A percentile compares a stretch with the other conserved stretches of the same genome.
Conservation (phyloP, 768 basidiomycete species). For the Polyporus arcularius region DNA sequence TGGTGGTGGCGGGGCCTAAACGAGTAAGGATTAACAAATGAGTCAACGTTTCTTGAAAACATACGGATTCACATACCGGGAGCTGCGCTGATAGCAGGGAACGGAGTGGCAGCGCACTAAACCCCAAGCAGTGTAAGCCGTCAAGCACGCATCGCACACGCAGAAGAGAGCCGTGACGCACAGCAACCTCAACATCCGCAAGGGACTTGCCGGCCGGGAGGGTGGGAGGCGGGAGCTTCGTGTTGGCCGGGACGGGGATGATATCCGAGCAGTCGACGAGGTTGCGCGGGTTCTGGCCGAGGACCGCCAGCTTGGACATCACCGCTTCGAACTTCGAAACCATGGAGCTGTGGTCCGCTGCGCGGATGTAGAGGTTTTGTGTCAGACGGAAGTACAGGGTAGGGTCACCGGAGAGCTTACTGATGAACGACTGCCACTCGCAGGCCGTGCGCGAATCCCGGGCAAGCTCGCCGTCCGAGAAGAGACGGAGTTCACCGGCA, state of each 20-base stretch:
- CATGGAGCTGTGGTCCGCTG: slow-evolving; percentile 16
- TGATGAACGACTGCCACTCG: slow-evolving; percentile 33
- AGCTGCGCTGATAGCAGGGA: slow-evolving; percentile 21
- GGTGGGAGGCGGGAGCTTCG: slow-evolving; percentile 14
- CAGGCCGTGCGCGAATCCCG: slow-evolving; percentile 36
- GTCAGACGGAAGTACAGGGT: neutral
- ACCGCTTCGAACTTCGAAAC: slow-evolving; percentile 16
- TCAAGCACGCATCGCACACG: neutral
- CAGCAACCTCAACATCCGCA: slow-evolving; percentile 25
- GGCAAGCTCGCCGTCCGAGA: slow-evolving; percentile 27
- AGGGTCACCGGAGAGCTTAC: neutral
- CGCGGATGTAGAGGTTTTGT: neutral
- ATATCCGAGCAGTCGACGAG: slow-evolving; percentile 21
- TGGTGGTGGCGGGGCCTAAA: slow-evolving; percentile 25
- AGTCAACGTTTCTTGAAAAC: neutral
- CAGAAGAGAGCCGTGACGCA: neutral
- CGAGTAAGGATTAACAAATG: neutral
- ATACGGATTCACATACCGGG: slow-evolving; percentile 23
- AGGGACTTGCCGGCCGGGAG: slow-evolving; percentile 27
- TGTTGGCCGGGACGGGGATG: slow-evolving; percentile 13
- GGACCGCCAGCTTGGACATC: slow-evolving; percentile 15
- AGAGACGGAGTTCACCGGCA: slow-evolving; percentile 36
- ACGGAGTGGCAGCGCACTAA: slow-evolving; percentile 19
- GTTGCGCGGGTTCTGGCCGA: slow-evolving; percentile 13
- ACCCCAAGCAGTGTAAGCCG: neutral